A percentile compares a stretch with the other conserved stretches of the same genome.
These are phyloP conservation scores for Colletotrichum horii DNA, from an alignment of 2,329 filamentous ascomycete species.

Conservation along the genomic window DNA sequence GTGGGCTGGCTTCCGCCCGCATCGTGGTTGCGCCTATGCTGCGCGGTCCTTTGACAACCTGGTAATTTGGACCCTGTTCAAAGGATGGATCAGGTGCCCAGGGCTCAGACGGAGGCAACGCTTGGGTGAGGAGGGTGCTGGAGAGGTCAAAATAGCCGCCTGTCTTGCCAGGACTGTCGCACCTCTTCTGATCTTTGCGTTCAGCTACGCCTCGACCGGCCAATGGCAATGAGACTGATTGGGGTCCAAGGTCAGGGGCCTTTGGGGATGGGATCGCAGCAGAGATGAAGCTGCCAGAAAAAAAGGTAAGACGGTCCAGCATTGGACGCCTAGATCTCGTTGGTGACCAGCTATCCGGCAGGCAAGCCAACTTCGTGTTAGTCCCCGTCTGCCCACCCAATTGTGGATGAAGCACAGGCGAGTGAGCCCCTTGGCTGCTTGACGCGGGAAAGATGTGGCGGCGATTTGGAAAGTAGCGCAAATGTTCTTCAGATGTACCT, in stretches of 20 bases:
- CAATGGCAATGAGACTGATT: background rate
- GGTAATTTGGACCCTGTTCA: background rate
- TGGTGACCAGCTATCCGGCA: background rate
- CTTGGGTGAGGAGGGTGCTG: background rate
- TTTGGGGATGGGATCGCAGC: background rate
- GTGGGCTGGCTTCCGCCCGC: background rate
- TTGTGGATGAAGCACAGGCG: background rate
- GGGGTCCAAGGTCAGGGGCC: background rate
- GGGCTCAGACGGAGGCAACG: background rate
- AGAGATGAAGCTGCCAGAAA: background rate
- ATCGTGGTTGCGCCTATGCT: background rate
- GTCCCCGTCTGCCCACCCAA: background rate
- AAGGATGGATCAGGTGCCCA: background rate
- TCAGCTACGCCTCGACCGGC: slow-evolving; percentile 4
- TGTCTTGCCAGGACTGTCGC: background rate
- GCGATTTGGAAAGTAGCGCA: background rate
- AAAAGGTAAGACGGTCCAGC: background rate
- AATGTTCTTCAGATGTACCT: background rate
- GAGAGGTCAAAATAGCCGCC: background rate
- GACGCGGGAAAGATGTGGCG: background rate
- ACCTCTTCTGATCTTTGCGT: background rate
- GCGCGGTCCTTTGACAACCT: background rate
- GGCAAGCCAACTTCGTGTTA: background rate
- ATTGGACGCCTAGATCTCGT: background rate
- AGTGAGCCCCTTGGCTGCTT: background rate